Percentiles rank a stretch among this genome's conserved stretches.
Conservation (phyloP, 75 land plant genomes). For the Picea glauca region DNA sequence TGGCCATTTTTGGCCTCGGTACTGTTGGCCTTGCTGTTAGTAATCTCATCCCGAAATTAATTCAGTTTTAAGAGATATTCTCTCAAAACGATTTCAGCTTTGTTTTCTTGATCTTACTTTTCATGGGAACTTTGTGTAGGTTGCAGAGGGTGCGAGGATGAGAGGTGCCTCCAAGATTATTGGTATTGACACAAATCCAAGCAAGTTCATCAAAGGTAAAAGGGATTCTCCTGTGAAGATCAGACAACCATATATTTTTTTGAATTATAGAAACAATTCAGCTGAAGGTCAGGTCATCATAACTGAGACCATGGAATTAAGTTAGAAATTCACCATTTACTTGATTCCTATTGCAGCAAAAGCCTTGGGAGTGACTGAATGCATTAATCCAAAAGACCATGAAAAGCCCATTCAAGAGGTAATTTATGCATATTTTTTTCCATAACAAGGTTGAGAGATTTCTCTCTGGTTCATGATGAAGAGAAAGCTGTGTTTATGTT, state of each 20-base stretch:
- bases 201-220: constrained; percentile 26
- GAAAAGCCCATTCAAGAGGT: constrained; percentile 39
- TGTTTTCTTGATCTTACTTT: too few relatives aligned
- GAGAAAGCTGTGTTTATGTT: not conserved
- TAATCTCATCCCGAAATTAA: not conserved
- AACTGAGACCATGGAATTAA: too few relatives aligned
- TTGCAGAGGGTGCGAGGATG: constrained; percentile 32
- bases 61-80: not conserved
- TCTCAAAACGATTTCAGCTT: not conserved
- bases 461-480: too few relatives aligned
- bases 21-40: constrained; percentile 83
- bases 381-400: constrained; percentile 35
- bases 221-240: too few relatives aligned
- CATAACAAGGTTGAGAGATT: too few relatives aligned
- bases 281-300: too few relatives aligned
- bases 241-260: too few relatives aligned
- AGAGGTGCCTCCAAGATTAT: constrained; percentile 41
- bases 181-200: constrained; percentile 31
- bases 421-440: not conserved
- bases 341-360: constrained; percentile 10
- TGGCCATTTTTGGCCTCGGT: constrained; percentile 89
- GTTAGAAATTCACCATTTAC: too few relatives aligned
- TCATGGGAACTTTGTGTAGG: constrained; percentile 12
- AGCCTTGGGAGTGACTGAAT: constrained; percentile 22
- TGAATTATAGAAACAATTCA: too few relatives aligned